Evolutionary conservation across 2,329 filamentous ascomycete genomes (phyloP).

Genomic region (Phialophora tarda): DNA sequence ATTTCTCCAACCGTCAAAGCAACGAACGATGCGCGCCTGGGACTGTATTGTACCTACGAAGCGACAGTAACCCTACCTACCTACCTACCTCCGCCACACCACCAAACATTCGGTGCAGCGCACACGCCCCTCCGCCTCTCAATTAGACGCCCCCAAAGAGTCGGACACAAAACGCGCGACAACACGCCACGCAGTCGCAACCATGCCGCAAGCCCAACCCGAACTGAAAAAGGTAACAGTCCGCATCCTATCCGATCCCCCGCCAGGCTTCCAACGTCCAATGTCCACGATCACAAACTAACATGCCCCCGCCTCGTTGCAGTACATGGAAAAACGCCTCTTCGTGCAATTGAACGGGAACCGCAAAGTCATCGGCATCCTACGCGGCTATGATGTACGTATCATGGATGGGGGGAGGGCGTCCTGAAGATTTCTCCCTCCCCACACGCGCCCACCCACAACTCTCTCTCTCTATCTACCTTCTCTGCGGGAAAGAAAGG

Average conservation of each 20-base stretch:
- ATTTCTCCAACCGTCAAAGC: background rate
- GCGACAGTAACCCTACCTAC: background rate
- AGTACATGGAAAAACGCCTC: constrained; percentile 99
- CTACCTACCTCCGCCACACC: background rate
- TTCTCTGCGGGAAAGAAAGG: background rate
- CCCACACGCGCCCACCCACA: too few relatives aligned
- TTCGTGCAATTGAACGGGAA: constrained; percentile 98
- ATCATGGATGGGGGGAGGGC: background rate
- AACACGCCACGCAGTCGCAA: constrained; percentile 11
- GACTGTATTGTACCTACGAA: background rate
- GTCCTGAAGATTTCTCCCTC: background rate
- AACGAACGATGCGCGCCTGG: background rate
- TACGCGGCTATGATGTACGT: constrained; percentile 93
- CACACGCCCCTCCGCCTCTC: background rate
- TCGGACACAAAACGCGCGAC: background rate
- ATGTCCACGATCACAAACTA: background rate
- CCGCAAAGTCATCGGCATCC: constrained; percentile 91
- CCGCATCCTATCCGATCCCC: constrained; percentile 19
- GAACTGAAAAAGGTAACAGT: constrained; percentile 90
- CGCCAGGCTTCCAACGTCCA: constrained; percentile 35
- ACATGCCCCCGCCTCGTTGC: constrained; percentile 7
- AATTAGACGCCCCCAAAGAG: background rate
- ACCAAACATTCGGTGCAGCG: background rate
- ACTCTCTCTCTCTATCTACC: background rate
- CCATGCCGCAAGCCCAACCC: constrained; percentile 97